These are phyloP conservation scores for Rosa persica DNA, from an alignment of 306 rosid species.

Conservation along the genomic window DNA sequence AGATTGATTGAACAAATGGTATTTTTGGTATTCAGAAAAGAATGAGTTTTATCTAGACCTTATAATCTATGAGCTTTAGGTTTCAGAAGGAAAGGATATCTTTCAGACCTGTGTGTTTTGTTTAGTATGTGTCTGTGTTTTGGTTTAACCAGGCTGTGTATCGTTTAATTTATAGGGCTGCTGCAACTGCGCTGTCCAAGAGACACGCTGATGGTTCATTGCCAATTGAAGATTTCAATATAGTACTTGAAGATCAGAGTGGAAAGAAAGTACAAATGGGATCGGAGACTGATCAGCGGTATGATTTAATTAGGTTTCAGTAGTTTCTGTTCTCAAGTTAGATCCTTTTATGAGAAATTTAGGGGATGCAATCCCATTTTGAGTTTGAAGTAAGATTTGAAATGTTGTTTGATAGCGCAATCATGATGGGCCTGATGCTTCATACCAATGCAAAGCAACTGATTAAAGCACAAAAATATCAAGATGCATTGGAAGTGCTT, in stretches of 20 bases:
- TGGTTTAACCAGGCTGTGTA: constrained; percentile 19
- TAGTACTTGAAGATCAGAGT: constrained; percentile 90
- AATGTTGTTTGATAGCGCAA: constrained; percentile 60
- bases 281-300: constrained; percentile 81
- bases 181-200: constrained; percentile 60
- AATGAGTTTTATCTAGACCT: neutral
- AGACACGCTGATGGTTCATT: constrained; percentile 78
- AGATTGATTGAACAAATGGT: neutral
- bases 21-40: neutral
- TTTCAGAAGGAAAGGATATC: neutral
- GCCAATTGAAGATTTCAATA: constrained; percentile 72
- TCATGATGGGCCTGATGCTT: constrained; percentile 97
- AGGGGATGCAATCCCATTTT: constrained; percentile 20
- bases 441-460: constrained; percentile 78
- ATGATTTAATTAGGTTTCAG: constrained; percentile 17
- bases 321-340: constrained; percentile 5
- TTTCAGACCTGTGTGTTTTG: neutral
- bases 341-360: constrained; percentile 9
- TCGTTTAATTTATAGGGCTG: constrained; percentile 52
- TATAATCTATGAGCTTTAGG: neutral
- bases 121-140: constrained; percentile 7
- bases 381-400: constrained; percentile 27
- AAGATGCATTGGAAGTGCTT: constrained; percentile 87
- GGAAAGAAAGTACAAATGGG: constrained; percentile 77
- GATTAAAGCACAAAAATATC: constrained; percentile 50